Evolutionary conservation across 2,329 filamentous ascomycete species (phyloP), one percentile per base, ranked within the genome.

Genomic region (Clarireedia hainanense): DNA sequence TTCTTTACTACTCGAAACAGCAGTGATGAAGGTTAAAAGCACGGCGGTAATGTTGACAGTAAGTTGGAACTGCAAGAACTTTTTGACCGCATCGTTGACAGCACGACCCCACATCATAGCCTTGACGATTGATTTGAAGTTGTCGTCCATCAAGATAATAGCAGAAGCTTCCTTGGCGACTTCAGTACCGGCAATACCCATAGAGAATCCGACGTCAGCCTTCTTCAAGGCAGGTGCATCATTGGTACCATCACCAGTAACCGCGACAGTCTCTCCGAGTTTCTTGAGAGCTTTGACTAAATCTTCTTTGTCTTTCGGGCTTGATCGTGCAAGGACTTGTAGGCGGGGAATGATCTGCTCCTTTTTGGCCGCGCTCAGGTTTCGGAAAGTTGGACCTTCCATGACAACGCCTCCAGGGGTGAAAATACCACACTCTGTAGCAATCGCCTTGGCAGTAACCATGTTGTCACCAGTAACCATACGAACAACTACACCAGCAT

Each of bases 11-110:
- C 76, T 86, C 39, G 82, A 78, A n/a, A 91, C 85, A 15, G 87
- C 83, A 2, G 87, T 86, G 55, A 91, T 81, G 63, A 91, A 91
- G 0, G 88, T 89, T 45, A 91, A 74, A n/a, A 85, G 64, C 50
- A 91, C 88, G 49, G 88, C 88, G 3, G 87, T 91, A 64, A 91
- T 88, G 73, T 91, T 91, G 70, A 91, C 88, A 0, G 81, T 85
- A 62, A 86, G 77, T 71, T 85, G 81, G 57, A 80, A 80, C 61
- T 80, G 73, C 49, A 79, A 67, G 63, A 79, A 79, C 62, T 79
- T 79, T 66, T 76, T 73, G 36, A 79, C 76, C 2, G 76, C 75
- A 61, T 79, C 76, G 60, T 79, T 79, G 57, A 78, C 78, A 17
- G 80, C 79, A 57, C 80, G 76, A 53, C 80, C 80, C 80, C 80